These are phyloP conservation scores for Rhodomyrtus tomentosa DNA, from an alignment of 345 rosid species.

Conservation along the genomic window DNA sequence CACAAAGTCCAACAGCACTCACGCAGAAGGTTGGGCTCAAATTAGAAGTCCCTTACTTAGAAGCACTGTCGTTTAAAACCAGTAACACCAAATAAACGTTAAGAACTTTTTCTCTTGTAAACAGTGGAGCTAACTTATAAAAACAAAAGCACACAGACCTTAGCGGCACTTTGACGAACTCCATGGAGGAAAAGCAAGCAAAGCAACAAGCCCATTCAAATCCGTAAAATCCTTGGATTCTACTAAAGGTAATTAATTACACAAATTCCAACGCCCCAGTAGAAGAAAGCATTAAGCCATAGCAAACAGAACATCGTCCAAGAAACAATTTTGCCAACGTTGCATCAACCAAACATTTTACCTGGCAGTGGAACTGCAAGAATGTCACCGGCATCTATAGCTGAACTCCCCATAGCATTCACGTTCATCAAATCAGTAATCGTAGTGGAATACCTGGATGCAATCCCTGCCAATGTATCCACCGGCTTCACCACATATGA, in stretches of 20 bases:
- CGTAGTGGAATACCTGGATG: constrained; percentile 56
- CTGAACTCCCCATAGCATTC: constrained; percentile 82
- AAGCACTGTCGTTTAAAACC: not conserved
- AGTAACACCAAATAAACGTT: not conserved
- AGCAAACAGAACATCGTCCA: not conserved
- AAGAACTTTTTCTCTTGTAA: not conserved
- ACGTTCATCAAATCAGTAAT: constrained; percentile 88
- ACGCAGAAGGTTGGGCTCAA: not conserved
- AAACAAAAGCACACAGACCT: not conserved
- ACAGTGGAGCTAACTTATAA: not conserved
- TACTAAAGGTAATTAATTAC: not conserved
- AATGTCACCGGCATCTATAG: constrained; percentile 62
- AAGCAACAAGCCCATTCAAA: not conserved
- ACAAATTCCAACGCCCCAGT: not conserved
- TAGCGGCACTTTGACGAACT: not conserved
- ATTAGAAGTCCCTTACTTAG: not conserved
- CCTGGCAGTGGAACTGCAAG: constrained; percentile 84
- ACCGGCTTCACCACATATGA: constrained; percentile 68
- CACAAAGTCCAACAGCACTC: not conserved
- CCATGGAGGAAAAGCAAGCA: not conserved
- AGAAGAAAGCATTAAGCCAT: not conserved
- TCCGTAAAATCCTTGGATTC: not conserved
- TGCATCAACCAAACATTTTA: constrained; percentile 1
- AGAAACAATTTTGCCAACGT: not conserved
- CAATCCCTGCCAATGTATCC: constrained; percentile 65